Conservation (phyloP, 1,284 basidiomycete species). For the Boletellus deceptivus region DNA sequence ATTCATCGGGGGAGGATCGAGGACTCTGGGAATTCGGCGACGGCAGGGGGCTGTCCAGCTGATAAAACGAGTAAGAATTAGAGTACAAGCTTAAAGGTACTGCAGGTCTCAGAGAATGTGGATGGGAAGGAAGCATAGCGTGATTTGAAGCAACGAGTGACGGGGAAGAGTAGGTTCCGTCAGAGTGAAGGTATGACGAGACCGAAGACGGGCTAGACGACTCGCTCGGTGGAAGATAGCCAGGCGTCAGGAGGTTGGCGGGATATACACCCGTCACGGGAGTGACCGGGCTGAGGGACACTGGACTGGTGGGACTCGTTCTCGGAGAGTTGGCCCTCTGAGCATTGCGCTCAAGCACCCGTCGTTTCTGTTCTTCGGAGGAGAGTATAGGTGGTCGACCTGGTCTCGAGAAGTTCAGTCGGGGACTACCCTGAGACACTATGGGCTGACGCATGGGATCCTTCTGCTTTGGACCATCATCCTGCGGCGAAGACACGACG, state of each 20-base stretch:
- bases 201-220: background rate
- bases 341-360: slow-evolving; percentile 60
- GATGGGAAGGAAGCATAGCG: slow-evolving; percentile 21
- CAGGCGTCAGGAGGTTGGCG: background rate
- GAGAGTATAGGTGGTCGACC: slow-evolving; percentile 44
- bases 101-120: slow-evolving; percentile 35
- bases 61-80: slow-evolving; percentile 60
- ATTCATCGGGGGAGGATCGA: slow-evolving; percentile 16
- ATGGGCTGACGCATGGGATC: slow-evolving; percentile 33
- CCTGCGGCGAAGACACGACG: slow-evolving; percentile 42
- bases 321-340: slow-evolving; percentile 30
- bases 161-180: slow-evolving; percentile 15
- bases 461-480: slow-evolving; percentile 8
- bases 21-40: slow-evolving; percentile 39
- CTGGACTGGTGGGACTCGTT: slow-evolving; percentile 18
- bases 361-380: slow-evolving; percentile 54
- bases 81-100: slow-evolving; percentile 60
- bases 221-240: slow-evolving; percentile 1
- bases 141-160: slow-evolving; percentile 9
- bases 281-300: slow-evolving; percentile 17
- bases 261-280: slow-evolving; percentile 22
- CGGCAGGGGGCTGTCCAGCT: slow-evolving; percentile 42
- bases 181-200: slow-evolving; percentile 22
- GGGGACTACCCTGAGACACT: slow-evolving; percentile 30
- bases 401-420: slow-evolving; percentile 56